Base-by-base conservation (phyloP, 2,329 filamentous ascomycete genomes). In the Calonectria multiphialidica region DNA sequence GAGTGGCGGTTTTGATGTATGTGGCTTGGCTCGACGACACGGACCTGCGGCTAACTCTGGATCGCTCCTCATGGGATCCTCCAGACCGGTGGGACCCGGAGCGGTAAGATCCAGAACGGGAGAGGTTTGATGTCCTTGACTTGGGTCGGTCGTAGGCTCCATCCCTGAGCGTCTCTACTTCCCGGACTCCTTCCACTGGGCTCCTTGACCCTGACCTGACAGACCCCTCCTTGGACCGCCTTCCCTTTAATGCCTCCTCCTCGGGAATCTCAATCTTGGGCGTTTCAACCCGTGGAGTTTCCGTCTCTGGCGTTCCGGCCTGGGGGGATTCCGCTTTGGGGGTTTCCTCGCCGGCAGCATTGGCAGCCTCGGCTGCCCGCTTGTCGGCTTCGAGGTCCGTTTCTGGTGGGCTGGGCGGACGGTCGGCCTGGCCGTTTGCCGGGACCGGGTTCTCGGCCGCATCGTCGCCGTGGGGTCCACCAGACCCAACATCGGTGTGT, bases 371-470 rank as follows among this genome's bases (percentile, higher is more conserved):
- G 6, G 70, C 72, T 23, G 68, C 53, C 55, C 81, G 73, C 72
- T 81, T 85, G 42, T 86, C 85, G 61, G 84, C 86, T 2, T 89
- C 89, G 21, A 92, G 74, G 70, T 92, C 91, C 5, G 91, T 93
- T 75, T 92, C 91, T 2, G 91, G 91, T 1, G 91, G 91, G 66
- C 89, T 93, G 3, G 90, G 90, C n/a, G 91, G 88, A 74, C 90
- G 85, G 53, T 83, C 80, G 62, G 81, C 86, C 78, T 84, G 88
- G 81, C 82, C 83, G 81, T 82, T 82, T 15, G 83, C 81, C 15
- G 62, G 72, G 18, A 70, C 68, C 7, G 72, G 61, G 62, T 72
- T 72, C 45, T 72, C 71, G 21, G 72, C 25, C 30, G 62, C 63
- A 21, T 73, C 59, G 47, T 79, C 78, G 25, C 79, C 79, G 23